Evolutionary conservation across 164 flowering plant species (phyloP), one percentile per base, ranked within the genome.

Genomic region (Vitis rupestris): DNA sequence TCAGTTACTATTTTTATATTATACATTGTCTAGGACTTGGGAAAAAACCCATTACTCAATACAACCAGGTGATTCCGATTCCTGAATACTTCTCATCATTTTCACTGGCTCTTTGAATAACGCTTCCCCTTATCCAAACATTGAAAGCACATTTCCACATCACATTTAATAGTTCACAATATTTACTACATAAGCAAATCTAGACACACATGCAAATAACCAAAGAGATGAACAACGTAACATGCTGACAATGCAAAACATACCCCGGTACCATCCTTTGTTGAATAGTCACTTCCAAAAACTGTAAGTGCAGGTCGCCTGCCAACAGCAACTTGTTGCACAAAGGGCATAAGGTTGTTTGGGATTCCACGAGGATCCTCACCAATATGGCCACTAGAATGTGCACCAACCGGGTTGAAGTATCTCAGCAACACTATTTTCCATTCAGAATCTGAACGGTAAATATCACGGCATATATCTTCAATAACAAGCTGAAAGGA

Each of bases 281-380:
- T 94, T 0, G 76, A 68, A 74, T 92, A 94, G 73, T 94, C 98
- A 70, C 72, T 83, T 72, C 99, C 97, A 78, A 62, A 92, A 23
- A 94, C 91, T 31, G 92, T 89, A 57, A 94, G 68, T 17, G 85
- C 87, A 58, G 90, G 86, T 19, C 90, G 81, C 78, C 98, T 87
- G 60, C 94, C 99, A 64, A 94, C 99, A 68, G 98, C 98, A 64
- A 94, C 94, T 83, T 94, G 99, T 70, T 92, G 98, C 16, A 94
- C 90, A 72, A 85, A 94, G 4, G 99, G 99, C 98, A 94, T 94
- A 50, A 94, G 94, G 73, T 94, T 94, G 86, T 92, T 94, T 62
- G 99, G 99, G 57, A 87, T 86, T 70, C 99, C 99, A 37, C 87
- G 85, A 10, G 99, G 99, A 82, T 94, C 99, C 82, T 94, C 99